Conservation (phyloP, 1,139 yeast species). For the Yamadazyma buinensis region DNA sequence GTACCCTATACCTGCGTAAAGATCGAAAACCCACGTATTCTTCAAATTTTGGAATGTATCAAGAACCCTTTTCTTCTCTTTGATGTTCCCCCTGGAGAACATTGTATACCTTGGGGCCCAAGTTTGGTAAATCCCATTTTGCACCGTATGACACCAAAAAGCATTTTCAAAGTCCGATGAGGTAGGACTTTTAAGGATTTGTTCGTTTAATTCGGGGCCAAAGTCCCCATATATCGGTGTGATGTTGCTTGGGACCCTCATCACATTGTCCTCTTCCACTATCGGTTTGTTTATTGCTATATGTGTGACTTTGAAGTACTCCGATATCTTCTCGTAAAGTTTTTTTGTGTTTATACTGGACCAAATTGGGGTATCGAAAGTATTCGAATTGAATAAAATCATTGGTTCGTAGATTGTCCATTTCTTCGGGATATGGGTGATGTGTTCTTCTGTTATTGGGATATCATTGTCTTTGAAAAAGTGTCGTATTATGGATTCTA, state of each 20-base stretch:
- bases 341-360: conserved; percentile 19
- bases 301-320: conserved; percentile 42
- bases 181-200: conserved; percentile 35
- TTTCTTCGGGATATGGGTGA: conserved; percentile 38
- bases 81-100: conserved; percentile 88
- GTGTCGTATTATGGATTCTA: conserved; percentile 1
- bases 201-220: conserved; percentile 39
- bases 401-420: conserved; percentile 69
- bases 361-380: conserved; percentile 41
- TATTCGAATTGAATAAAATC: conserved; percentile 48
- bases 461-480: background rate
- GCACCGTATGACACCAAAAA: conserved; percentile 70
- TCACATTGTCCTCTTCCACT: conserved; percentile 44
- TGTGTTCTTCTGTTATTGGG: background rate
- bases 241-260: conserved; percentile 62
- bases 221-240: conserved; percentile 63
- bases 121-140: conserved; percentile 71
- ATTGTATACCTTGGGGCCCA: conserved; percentile 88
- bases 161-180: conserved; percentile 43
- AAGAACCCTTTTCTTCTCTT: conserved; percentile 70
- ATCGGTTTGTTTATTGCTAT: conserved; percentile 74
- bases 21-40: conserved; percentile 52
- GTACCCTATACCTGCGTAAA: conserved; percentile 86
- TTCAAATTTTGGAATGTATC: conserved; percentile 30
- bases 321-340: conserved; percentile 15